Base-by-base conservation (phyloP, 257 asterid species). In the Solanum ossicruentum region DNA sequence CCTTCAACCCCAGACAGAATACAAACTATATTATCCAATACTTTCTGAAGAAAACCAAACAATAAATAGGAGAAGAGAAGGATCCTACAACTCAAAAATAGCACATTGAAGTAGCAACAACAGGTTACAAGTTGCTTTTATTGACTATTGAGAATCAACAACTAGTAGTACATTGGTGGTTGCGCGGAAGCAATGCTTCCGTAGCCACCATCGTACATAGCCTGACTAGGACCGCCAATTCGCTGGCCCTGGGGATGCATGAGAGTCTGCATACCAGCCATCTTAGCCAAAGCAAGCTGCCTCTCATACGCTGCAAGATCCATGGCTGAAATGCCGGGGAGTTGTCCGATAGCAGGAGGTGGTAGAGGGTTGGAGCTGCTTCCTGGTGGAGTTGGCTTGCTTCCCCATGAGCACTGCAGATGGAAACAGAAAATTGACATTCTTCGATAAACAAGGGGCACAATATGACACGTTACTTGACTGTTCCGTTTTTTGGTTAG, bases 331-430 rank as follows among this genome's bases (percentile, higher is more conserved):
- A 90, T 87, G 21, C 94, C 92, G 0, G 92, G 93, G 71, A 93
- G 73, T 20, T 90, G 94, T 32, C 91, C 89, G 5, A 77, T 77
- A 16, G 91, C 92, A 7, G 98, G 98, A 23, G 94, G 98, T 49
- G 98, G 93, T 52, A 95, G 92, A n/a, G 98, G 97, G 82, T 84
- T 88, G 10, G 96, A 92, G 45, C 91, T 91, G 69, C 93, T 92
- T 72, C 98, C 98, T 0, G 92, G 96, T 11, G 95, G 95, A 43
- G 98, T 93, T 3, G 98, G 98, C 91, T 95, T 95, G 85, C 94
- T 92, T 61, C 97, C 97, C 98, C 98, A 95, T 6, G 97, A 95
- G 88, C 98, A 93, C 98, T 93, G 75, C 80, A 89, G 69, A 15
- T 10, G 15, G 61, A 75, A 54, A 49, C 55, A 54, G 58, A 72